These are phyloP conservation scores for Saccharomycopsis sp. DNA, from an alignment of 805 yeast genomes.

Conservation along the genomic window DNA sequence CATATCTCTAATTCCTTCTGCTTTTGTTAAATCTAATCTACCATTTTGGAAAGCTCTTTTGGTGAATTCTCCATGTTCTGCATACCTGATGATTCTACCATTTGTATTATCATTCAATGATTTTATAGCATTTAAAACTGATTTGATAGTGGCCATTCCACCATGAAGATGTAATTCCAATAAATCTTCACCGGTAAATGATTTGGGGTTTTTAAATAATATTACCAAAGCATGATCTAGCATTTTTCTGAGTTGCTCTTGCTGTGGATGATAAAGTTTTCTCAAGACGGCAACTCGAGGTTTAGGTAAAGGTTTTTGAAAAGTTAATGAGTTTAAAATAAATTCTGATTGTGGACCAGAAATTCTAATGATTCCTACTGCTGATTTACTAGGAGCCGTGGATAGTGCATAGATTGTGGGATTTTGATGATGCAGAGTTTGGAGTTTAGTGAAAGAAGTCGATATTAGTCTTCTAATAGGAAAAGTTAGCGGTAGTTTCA, in stretches of 20 bases:
- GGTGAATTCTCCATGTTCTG: constrained; percentile 91
- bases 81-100: constrained; percentile 47
- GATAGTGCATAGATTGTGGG: constrained; percentile 87
- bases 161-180: constrained; percentile 92
- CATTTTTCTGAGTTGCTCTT: constrained; percentile 25
- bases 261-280: constrained; percentile 33
- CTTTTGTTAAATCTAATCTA: constrained; percentile 73
- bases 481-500: too few relatives aligned
- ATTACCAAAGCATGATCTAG: constrained; percentile 72
- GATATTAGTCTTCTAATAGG: too few relatives aligned
- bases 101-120: constrained; percentile 32
- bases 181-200: constrained; percentile 89
- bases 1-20: constrained; percentile 81
- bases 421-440: constrained; percentile 5
- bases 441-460: too few relatives aligned
- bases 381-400: constrained; percentile 72
- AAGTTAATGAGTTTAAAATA: constrained; percentile 41
- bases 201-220: constrained; percentile 59
- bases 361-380: constrained; percentile 75
- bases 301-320: constrained; percentile 27
- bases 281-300: constrained; percentile 51
- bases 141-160: constrained; percentile 71
- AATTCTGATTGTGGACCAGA: constrained; percentile 56
- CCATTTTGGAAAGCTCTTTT: constrained; percentile 79
- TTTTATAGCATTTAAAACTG: constrained; percentile 56